Base-by-base conservation (phyloP, 2,329 filamentous ascomycete species). In the Claviceps lovelessii region DNA sequence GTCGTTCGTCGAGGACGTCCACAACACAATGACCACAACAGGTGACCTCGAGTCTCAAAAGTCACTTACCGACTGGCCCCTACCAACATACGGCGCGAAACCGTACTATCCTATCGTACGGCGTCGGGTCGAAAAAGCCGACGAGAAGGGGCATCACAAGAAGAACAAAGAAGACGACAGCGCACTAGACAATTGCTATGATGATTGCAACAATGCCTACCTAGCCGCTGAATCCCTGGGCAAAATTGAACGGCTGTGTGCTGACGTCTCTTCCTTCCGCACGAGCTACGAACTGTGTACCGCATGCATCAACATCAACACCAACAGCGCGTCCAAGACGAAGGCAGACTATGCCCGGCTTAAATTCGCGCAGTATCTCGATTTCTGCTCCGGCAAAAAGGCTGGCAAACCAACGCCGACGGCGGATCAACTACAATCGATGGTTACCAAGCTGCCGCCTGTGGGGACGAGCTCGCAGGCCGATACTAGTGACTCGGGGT, bases 31-130 rank as follows among this genome's bases (percentile, higher is more conserved):
- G 1, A 67, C 74, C 52, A 73, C 72, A 0, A 82, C 78, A 0
- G 79, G 80, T 2, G 75, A 81, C 61, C 83, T 76, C 73, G 70
- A 62, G 2, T 75, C 78, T 0, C 78, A 81, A 58, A 62, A 76
- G 0, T 69, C 67, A 13, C 55, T 80, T n/a, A 72, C 73, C 9
- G 61, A 62, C 6, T 67, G 61, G 60, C 63, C 49, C 13, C 50
- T 37, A 39, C 28, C 42, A 15, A 46, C 41, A 17, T 17, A 44
- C 35, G 15, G 19, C 15, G 19, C 31, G 8, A 29, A 7, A 8
- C 23, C 8, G 6, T 23, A 28, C 35, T 23, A 15, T 5, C 48
- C 39, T n/a, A 7, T 11, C 29, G 7, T 37, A 17, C 39, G 48
- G 6, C 28, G 37, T 11, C n/a, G 31, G 37, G 39, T 8, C 9